Evolutionary conservation across 768 basidiomycete species (phyloP).

Genomic region (Suillus decipiens): DNA sequence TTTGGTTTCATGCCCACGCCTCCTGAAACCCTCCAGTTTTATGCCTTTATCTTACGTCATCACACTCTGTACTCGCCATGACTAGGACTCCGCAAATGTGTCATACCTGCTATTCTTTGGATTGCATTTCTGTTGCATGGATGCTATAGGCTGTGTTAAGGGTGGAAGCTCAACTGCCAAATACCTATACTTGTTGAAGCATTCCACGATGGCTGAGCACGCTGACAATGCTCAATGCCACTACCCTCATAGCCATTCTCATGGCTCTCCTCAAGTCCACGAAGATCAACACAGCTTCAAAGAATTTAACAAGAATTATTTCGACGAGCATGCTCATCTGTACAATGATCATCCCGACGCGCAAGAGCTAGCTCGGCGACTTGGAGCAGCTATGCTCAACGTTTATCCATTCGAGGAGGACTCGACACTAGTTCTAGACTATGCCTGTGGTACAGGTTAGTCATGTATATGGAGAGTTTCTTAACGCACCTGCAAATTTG

Average conservation of each 20-base stretch:
- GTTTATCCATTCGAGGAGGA: conserved; percentile 54
- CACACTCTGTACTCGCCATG: background rate
- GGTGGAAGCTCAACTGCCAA: background rate
- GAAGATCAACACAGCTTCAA: conserved; percentile 16
- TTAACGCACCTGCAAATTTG: background rate
- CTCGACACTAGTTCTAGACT: conserved; percentile 65
- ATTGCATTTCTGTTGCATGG: background rate
- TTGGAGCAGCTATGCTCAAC: conserved; percentile 31
- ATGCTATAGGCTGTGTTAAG: background rate
- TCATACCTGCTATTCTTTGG: background rate
- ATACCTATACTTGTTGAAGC: background rate
- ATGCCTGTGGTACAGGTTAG: conserved; percentile 72
- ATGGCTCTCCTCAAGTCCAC: background rate
- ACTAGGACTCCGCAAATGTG: background rate
- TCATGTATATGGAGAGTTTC: background rate
- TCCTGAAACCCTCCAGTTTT: background rate
- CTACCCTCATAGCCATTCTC: background rate
- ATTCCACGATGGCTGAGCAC: conserved; percentile 7
- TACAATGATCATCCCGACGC: conserved; percentile 28
- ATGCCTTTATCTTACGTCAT: background rate
- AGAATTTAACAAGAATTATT: conserved; percentile 28
- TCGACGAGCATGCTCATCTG: conserved; percentile 24
- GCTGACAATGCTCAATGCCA: conserved; percentile 5
- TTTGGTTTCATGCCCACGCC: background rate
- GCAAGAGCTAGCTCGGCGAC: conserved; percentile 21